Evolutionary conservation across 129 eudicot species (phyloP).

Genomic region (Pittosporum tobira): DNA sequence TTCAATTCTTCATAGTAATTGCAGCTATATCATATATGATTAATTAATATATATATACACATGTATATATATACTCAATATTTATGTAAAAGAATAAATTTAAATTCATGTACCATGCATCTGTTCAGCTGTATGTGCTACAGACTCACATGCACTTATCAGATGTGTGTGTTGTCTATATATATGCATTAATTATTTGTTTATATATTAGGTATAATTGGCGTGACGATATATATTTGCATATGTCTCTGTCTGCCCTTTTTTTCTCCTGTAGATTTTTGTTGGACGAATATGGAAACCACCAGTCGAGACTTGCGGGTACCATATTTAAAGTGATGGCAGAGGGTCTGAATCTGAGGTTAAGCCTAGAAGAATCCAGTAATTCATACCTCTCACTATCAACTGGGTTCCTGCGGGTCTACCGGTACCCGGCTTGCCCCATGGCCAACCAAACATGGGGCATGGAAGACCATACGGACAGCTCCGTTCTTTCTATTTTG

Average conservation of each 20-base stretch:
- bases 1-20: too few relatives aligned
- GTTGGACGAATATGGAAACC: constrained; percentile 55
- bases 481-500: constrained; percentile 67
- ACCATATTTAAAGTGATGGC: constrained; percentile 42
- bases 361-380: neutral
- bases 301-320: constrained; percentile 48
- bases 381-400: constrained; percentile 33
- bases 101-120: neutral
- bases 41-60: too few relatives aligned
- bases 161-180: too few relatives aligned
- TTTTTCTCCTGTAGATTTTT: constrained; percentile 35
- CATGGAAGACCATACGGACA: constrained; percentile 69
- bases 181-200: too few relatives aligned
- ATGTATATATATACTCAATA: too few relatives aligned
- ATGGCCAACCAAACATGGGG: constrained; percentile 46
- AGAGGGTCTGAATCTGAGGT: constrained; percentile 23
- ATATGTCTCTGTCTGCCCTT: neutral
- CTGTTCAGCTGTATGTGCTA: too few relatives aligned
- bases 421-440: constrained; percentile 50
- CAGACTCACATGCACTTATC: too few relatives aligned
- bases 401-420: constrained; percentile 50
- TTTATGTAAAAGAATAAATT: neutral
- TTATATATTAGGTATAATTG: too few relatives aligned
- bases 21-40: too few relatives aligned
- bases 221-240: neutral